Percentiles rank a stretch among this genome's conserved stretches.
These are phyloP conservation scores for Gonium pectorale DNA, from an alignment of 139 green algal genomes.

Conservation along the genomic window DNA sequence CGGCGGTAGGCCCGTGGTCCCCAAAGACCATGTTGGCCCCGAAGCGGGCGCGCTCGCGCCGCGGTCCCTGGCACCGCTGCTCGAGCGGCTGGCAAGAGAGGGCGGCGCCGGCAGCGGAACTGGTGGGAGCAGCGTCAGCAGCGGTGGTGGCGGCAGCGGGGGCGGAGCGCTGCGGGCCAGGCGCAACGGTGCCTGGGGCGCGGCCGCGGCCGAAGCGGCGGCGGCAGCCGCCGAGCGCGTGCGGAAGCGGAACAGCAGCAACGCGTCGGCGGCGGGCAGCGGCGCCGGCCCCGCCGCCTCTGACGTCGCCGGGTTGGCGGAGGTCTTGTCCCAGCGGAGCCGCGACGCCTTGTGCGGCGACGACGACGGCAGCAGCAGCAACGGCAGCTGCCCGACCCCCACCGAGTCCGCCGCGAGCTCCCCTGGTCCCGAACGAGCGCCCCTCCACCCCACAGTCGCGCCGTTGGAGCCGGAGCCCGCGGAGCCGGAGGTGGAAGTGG, in stretches of 20 bases:
- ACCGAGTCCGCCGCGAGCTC: too few species aligned
- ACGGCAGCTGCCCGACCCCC: conserved; percentile 4
- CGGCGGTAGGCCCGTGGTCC: too few species aligned
- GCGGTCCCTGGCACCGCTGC: neutral
- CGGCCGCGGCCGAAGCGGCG: neutral
- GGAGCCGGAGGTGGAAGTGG: neutral
- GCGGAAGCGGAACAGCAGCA: too few species aligned
- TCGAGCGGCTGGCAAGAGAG: neutral
- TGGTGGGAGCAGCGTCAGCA: too few species aligned
- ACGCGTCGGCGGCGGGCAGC: too few species aligned
- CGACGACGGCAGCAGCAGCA: neutral
- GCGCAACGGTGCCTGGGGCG: too few species aligned
- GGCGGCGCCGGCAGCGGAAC: too few species aligned
- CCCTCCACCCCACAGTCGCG: neutral
- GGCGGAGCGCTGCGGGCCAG: neutral
- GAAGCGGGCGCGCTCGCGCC: neutral
- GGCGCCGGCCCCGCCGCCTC: too few species aligned
- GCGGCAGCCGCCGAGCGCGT: neutral
- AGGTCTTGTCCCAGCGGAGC: too few species aligned
- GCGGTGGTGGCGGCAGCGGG: neutral
- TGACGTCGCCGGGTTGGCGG: too few species aligned
- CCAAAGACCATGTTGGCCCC: too few species aligned
- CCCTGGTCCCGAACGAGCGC: neutral
- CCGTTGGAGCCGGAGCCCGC: neutral
- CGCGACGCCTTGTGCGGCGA: too few species aligned